A percentile compares a stretch with the other conserved stretches of the same genome.
phyloP scores from a whole-genome alignment of 176 grass and related monocot species.

The Panicum miliaceum region DNA sequence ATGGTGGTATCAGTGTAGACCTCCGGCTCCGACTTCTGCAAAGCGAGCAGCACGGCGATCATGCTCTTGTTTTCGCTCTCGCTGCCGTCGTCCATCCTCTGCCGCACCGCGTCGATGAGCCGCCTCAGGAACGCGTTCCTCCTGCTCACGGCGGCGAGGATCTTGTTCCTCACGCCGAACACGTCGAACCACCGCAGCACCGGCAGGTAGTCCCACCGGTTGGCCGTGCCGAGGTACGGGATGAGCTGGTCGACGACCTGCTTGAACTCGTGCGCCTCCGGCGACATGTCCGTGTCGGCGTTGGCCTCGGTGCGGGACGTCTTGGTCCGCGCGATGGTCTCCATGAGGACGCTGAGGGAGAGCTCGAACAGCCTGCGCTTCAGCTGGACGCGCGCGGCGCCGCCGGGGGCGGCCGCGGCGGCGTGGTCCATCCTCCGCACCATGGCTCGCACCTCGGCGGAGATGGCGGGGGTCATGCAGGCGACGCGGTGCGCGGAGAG shows the following conservation, averaged over 20 bases:
- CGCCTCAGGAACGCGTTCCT: constrained; percentile 57
- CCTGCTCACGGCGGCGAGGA: constrained; percentile 19
- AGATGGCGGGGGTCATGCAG: constrained; percentile 35
- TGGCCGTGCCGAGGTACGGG: constrained; percentile 39
- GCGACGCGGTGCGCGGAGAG: constrained; percentile 48
- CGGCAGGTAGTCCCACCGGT: constrained; percentile 73
- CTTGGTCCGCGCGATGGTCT: constrained; percentile 63
- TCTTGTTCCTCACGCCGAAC: constrained; percentile 52
- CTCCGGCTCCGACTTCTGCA: constrained; percentile 63
- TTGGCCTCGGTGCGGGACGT: constrained; percentile 42
- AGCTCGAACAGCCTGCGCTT: constrained; percentile 66
- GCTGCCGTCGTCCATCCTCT: constrained; percentile 9
- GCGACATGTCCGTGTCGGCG: constrained; percentile 55
- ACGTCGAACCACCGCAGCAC: constrained; percentile 60
- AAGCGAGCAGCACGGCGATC: constrained; percentile 56
- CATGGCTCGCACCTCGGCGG: constrained; percentile 49
- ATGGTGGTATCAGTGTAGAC: constrained; percentile 66
- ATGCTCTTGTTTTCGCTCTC: constrained; percentile 59
- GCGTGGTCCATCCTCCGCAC: constrained; percentile 39
- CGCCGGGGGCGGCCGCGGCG: not conserved
- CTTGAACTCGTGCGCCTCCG: constrained; percentile 55
- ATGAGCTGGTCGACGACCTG: constrained; percentile 44
- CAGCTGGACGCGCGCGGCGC: constrained; percentile 51
- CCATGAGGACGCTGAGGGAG: constrained; percentile 63
- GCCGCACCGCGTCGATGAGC: constrained; percentile 56